phyloP scores from a whole-genome alignment of 2,329 filamentous ascomycete species.

The Nothophaeocryptopus gaeumannii region DNA sequence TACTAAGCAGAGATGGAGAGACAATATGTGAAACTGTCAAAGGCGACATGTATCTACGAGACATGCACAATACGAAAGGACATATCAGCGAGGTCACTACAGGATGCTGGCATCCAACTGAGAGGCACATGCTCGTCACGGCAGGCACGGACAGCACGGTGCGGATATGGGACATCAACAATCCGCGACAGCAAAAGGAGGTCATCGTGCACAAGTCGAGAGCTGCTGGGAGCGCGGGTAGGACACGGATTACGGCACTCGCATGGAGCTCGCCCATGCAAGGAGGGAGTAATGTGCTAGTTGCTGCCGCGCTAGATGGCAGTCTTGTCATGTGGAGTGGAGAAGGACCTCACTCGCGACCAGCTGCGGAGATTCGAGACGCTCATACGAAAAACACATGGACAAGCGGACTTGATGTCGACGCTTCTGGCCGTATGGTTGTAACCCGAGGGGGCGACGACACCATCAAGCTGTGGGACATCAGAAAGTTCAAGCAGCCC shows the following conservation, averaged over 20 bases:
- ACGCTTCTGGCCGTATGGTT: slow-evolving; percentile 82
- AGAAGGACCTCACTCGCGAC: slow-evolving; percentile 79
- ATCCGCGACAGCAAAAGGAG: slow-evolving; percentile 83
- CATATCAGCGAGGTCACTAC: slow-evolving; percentile 89
- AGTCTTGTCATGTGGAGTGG: slow-evolving; percentile 89
- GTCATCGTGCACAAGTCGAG: slow-evolving; percentile 95
- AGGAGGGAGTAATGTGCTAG: slow-evolving; percentile 74
- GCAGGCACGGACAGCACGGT: slow-evolving; percentile 93
- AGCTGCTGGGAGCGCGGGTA: slow-evolving; percentile 79
- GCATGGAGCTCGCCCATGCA: slow-evolving; percentile 76
- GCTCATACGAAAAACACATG: slow-evolving; percentile 82
- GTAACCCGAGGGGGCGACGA: slow-evolving; percentile 89
- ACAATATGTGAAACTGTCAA: slow-evolving; percentile 86
- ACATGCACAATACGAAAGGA: slow-evolving; percentile 97
- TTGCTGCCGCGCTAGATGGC: slow-evolving; percentile 82
- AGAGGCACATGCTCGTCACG: slow-evolving; percentile 81
- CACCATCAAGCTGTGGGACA: slow-evolving; percentile 95
- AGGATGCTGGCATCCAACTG: slow-evolving; percentile 85
- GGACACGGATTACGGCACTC: slow-evolving; percentile 90
- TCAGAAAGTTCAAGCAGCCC: slow-evolving; percentile 87
- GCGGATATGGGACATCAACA: slow-evolving; percentile 94
- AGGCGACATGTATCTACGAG: slow-evolving; percentile 95
- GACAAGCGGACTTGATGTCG: slow-evolving; percentile 90
- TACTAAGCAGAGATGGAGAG: slow-evolving; percentile 86
- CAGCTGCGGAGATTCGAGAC: slow-evolving; percentile 76